Evolutionary conservation across 495 filamentous ascomycete genomes (phyloP).

Genomic region (Daldinia vernicosa): DNA sequence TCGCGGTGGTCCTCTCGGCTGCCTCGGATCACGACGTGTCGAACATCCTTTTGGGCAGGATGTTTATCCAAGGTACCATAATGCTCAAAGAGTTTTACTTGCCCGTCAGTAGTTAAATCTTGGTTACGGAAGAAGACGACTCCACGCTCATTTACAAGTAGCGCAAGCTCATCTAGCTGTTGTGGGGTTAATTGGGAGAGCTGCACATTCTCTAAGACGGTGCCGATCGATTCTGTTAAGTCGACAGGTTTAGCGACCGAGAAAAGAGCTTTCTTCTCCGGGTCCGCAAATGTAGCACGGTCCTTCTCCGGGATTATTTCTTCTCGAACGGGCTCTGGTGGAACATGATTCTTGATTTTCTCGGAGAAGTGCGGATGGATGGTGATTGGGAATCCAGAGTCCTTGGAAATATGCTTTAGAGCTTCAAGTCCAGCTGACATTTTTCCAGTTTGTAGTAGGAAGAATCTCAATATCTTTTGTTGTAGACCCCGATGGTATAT

Average conservation of each 20-base stretch:
- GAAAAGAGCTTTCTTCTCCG: conserved; percentile 60
- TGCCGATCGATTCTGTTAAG: conserved; percentile 64
- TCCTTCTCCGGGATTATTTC: conserved; percentile 56
- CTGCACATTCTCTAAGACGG: conserved; percentile 58
- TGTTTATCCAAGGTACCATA: conserved; percentile 60
- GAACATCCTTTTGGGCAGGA: conserved; percentile 60
- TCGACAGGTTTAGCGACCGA: conserved; percentile 55
- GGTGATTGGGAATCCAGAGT: conserved; percentile 51
- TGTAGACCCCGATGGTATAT: not conserved
- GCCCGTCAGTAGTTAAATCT: conserved; percentile 60
- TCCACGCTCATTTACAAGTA: conserved; percentile 56
- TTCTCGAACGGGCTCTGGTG: conserved; percentile 56
- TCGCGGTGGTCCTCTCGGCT: conserved; percentile 45
- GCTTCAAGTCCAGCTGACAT: conserved; percentile 48
- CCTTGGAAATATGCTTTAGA: conserved; percentile 49
- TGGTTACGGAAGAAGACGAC: conserved; percentile 62
- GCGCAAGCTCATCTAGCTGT: conserved; percentile 58
- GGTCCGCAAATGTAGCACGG: conserved; percentile 61
- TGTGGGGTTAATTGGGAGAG: conserved; percentile 53
- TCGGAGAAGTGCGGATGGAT: conserved; percentile 73
- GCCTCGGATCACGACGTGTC: conserved; percentile 37
- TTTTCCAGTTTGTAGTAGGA: not conserved
- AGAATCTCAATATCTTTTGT: not conserved
- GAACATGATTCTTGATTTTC: conserved; percentile 57
- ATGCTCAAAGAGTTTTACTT: conserved; percentile 62